phyloP scores from a whole-genome alignment of 2,329 filamentous ascomycete species.

The Phialocephala sp. region DNA sequence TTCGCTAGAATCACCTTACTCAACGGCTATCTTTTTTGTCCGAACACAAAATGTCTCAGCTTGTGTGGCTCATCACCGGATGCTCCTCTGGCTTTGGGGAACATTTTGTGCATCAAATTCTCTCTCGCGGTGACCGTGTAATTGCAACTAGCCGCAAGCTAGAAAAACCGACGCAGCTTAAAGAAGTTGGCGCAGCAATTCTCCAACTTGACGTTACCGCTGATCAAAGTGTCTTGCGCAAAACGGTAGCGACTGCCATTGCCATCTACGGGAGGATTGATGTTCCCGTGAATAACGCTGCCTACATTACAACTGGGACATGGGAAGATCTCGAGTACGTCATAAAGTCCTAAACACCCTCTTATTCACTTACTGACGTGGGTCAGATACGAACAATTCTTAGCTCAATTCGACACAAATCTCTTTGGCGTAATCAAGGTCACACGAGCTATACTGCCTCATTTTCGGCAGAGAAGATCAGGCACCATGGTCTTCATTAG shows the following conservation, averaged over 20 bases:
- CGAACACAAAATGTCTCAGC: too few species aligned
- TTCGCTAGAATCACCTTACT: too few species aligned
- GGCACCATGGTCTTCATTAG: slow-evolving; percentile 43
- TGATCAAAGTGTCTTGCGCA: slow-evolving; percentile 45
- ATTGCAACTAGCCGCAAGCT: slow-evolving; percentile 51
- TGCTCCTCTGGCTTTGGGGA: slow-evolving; percentile 34
- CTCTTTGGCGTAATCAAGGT: slow-evolving; percentile 59
- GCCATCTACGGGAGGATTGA: slow-evolving; percentile 42
- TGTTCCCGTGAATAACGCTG: slow-evolving; percentile 47
- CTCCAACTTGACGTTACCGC: slow-evolving; percentile 55
- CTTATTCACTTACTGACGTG: slow-evolving; percentile 15
- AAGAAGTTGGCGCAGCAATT: slow-evolving; percentile 47
- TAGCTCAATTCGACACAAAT: slow-evolving; percentile 55
- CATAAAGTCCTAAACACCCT: neutral
- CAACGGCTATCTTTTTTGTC: too few species aligned
- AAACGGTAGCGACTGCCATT: slow-evolving; percentile 44
- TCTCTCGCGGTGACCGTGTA: slow-evolving; percentile 52
- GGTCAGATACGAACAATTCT: neutral
- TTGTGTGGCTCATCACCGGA: slow-evolving; percentile 36
- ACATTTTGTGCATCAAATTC: slow-evolving; percentile 38
- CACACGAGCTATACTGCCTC: slow-evolving; percentile 53
- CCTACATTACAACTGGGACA: slow-evolving; percentile 36
- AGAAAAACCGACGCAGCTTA: slow-evolving; percentile 42
- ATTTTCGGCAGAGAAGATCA: slow-evolving; percentile 49
- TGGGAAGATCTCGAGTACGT: slow-evolving; percentile 38